Percentiles rank a stretch among this genome's conserved stretches.
Conservation (phyloP, 306 rosid species). For the Gillenia trifoliata region DNA sequence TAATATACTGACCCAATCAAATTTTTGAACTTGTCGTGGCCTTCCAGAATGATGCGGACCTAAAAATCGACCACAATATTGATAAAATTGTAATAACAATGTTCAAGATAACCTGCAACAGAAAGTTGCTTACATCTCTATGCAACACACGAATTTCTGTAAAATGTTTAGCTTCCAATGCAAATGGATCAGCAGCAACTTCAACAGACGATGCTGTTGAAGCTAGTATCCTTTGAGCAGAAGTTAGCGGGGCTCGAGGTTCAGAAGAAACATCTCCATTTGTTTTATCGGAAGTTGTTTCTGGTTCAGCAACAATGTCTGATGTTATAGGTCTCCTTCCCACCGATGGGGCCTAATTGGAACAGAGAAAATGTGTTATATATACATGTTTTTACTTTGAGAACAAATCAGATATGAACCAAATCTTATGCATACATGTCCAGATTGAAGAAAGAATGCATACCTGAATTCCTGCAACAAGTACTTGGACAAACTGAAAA, state of each 20-base stretch:
- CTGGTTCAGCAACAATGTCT: slow-evolving; percentile 56
- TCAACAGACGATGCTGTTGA: slow-evolving; percentile 51
- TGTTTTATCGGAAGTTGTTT: slow-evolving; percentile 43
- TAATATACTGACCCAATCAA: slow-evolving; percentile 93
- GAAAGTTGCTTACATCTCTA: slow-evolving; percentile 58
- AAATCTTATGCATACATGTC: background rate
- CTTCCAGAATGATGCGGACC: slow-evolving; percentile 95
- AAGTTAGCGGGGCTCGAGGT: slow-evolving; percentile 72
- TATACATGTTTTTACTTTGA: background rate
- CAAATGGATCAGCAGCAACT: slow-evolving; percentile 76
- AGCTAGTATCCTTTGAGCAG: slow-evolving; percentile 92
- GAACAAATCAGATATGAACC: background rate
- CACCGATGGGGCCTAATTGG: slow-evolving; percentile 74
- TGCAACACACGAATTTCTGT: slow-evolving; percentile 91
- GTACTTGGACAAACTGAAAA: slow-evolving; percentile 94
- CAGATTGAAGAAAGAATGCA: slow-evolving; percentile 3
- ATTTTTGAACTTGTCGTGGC: slow-evolving; percentile 92
- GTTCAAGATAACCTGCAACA: slow-evolving; percentile 5
- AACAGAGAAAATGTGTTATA: slow-evolving; percentile 10
- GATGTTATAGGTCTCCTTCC: slow-evolving; percentile 69
- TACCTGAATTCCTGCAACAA: slow-evolving; percentile 92
- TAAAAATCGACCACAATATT: slow-evolving; percentile 38
- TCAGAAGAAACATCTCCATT: slow-evolving; percentile 67
- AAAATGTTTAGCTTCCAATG: slow-evolving; percentile 78
- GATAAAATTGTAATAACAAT: slow-evolving; percentile 20